Evolutionary conservation across 768 basidiomycete genomes (phyloP).

Genomic region (Galerina sulciceps): DNA sequence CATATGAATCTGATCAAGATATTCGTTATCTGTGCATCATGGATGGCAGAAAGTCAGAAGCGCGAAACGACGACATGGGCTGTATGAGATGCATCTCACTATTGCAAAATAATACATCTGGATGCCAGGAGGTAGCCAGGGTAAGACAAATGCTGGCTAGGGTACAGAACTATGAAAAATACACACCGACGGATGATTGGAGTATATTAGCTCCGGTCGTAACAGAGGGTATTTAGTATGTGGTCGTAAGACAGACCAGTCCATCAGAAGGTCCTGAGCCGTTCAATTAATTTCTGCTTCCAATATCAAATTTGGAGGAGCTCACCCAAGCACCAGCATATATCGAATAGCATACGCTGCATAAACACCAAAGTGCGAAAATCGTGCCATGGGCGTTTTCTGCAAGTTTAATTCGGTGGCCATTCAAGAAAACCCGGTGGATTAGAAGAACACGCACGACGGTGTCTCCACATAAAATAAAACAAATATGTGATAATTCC

Average conservation of each 20-base stretch:
- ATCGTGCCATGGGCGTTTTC: conserved; percentile 41
- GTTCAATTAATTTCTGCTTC: not conserved
- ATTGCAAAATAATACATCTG: conserved; percentile 83
- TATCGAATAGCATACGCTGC: conserved; percentile 61
- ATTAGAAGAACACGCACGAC: conserved; percentile 42
- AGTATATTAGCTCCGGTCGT: conserved; percentile 77
- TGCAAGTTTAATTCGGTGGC: conserved; percentile 9
- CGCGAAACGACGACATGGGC: not conserved
- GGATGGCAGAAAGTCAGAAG: not conserved
- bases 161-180: not conserved
- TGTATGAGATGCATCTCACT: conserved; percentile 41
- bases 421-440: not conserved
- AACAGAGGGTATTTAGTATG: conserved; percentile 63
- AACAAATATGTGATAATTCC: conserved; percentile 68
- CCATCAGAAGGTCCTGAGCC: conserved; percentile 80
- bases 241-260: conserved; percentile 83
- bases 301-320: not conserved
- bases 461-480: conserved; percentile 81
- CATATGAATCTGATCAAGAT: conserved; percentile 80
- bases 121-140: not conserved
- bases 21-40: conserved; percentile 62
- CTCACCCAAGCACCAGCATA: conserved; percentile 85
- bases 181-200: conserved; percentile 59
- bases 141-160: not conserved
- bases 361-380: conserved; percentile 74